Evolutionary conservation across 2,329 filamentous ascomycete species (phyloP).

Genomic region (Ampelomyces quisqualis): DNA sequence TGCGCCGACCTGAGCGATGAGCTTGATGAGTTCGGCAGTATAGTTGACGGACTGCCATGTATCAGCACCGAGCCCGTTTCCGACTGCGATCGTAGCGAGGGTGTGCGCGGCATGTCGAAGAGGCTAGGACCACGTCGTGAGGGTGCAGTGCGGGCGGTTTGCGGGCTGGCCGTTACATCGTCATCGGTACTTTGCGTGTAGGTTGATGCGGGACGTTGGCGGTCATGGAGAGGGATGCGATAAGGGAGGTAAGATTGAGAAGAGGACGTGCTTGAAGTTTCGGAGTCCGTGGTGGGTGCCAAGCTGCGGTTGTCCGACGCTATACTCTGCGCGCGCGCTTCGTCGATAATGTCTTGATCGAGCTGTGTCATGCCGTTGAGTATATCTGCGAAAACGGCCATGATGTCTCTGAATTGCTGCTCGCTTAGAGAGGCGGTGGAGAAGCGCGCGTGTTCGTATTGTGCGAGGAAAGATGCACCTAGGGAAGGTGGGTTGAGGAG

Average conservation of each 20-base stretch:
- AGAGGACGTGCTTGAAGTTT: slow-evolving; percentile 13
- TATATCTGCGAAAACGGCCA: slow-evolving; percentile 81
- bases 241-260: slow-evolving; percentile 29
- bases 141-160: slow-evolving; percentile 34
- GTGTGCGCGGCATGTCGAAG: slow-evolving; percentile 26
- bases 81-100: slow-evolving; percentile 23
- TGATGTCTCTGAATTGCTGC: slow-evolving; percentile 70
- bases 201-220: slow-evolving; percentile 23
- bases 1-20: slow-evolving; percentile 32
- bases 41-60: slow-evolving; percentile 31
- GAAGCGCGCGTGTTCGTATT: slow-evolving; percentile 86
- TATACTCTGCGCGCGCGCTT: slow-evolving; percentile 34
- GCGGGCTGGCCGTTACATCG: slow-evolving; percentile 21
- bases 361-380: slow-evolving; percentile 72
- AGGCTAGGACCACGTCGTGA: slow-evolving; percentile 28
- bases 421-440: slow-evolving; percentile 69
- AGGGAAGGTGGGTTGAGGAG: slow-evolving; percentile 59
- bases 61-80: slow-evolving; percentile 32
- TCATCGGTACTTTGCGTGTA: slow-evolving; percentile 18
- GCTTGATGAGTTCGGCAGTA: slow-evolving; percentile 34
- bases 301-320: slow-evolving; percentile 38
- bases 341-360: slow-evolving; percentile 55
- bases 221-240: slow-evolving; percentile 30
- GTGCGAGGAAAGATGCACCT: slow-evolving; percentile 63
- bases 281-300: slow-evolving; percentile 33